These are phyloP conservation scores for Epichloe glyceriae DNA, from an alignment of 2,329 filamentous ascomycete species.

Conservation along the genomic window DNA sequence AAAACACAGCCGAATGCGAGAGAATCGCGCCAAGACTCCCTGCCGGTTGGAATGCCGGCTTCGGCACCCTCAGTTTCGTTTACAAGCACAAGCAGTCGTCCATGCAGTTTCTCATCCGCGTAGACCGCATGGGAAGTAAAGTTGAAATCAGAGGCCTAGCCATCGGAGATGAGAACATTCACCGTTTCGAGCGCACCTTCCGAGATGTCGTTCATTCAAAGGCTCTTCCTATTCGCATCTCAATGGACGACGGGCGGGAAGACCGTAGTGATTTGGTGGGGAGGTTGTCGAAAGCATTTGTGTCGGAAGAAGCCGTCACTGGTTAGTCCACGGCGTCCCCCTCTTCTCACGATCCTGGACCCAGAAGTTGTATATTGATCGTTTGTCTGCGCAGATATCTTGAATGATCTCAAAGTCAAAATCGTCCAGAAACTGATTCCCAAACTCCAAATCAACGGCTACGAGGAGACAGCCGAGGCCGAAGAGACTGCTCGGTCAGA, in stretches of 20 bases:
- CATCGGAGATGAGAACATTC: constrained; percentile 67
- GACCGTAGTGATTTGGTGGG: constrained; percentile 34
- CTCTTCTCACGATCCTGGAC: neutral
- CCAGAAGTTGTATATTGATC: neutral
- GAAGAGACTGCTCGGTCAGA: constrained; percentile 28
- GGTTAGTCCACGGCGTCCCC: constrained; percentile 14
- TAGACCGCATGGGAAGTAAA: constrained; percentile 71
- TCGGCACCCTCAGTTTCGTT: constrained; percentile 64
- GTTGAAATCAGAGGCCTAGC: constrained; percentile 73
- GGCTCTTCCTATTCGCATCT: constrained; percentile 43
- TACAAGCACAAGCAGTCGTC: constrained; percentile 80
- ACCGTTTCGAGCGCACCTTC: constrained; percentile 56
- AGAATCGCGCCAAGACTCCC: constrained; percentile 53
- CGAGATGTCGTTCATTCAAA: constrained; percentile 61
- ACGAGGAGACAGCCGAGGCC: constrained; percentile 46
- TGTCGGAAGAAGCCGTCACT: constrained; percentile 54
- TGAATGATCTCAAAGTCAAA: constrained; percentile 58
- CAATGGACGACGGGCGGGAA: constrained; percentile 30
- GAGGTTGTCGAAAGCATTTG: constrained; percentile 53
- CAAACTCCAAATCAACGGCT: constrained; percentile 62
- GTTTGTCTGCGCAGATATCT: constrained; percentile 37
- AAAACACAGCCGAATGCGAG: constrained; percentile 31
- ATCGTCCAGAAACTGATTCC: constrained; percentile 79
- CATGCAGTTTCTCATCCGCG: constrained; percentile 69
- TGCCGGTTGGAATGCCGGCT: constrained; percentile 63